These are phyloP conservation scores for Colletotrichum falcatum DNA, from an alignment of 2,329 filamentous ascomycete genomes.

Conservation along the genomic window DNA sequence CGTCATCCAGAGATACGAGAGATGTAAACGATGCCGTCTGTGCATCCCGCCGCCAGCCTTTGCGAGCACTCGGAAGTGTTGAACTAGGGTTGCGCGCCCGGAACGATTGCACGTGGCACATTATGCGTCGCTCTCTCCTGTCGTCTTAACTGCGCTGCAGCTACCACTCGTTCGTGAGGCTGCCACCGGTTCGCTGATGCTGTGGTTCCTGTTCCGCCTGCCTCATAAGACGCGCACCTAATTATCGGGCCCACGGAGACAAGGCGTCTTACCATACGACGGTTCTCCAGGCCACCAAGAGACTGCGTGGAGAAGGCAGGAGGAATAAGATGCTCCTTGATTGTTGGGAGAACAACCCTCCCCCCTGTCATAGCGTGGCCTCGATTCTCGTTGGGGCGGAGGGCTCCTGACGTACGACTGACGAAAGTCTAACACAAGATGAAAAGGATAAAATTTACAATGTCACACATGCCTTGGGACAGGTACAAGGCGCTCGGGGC, in stretches of 20 bases:
- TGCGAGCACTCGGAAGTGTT: neutral
- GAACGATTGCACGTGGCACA: neutral
- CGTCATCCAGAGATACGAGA: neutral
- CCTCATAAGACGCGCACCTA: neutral
- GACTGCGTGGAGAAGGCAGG: neutral
- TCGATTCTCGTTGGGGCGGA: neutral
- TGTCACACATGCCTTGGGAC: fast-evolving
- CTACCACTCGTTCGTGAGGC: neutral
- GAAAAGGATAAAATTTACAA: neutral
- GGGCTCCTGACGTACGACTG: neutral
- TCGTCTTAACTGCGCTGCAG: neutral
- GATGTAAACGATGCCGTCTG: too few species aligned
- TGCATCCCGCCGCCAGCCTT: too few species aligned
- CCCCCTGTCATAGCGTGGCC: neutral
- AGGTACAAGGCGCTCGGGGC: neutral
- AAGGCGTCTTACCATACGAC: neutral
- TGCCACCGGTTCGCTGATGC: too few species aligned
- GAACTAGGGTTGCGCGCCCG: too few species aligned
- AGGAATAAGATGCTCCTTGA: neutral
- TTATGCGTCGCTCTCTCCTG: too few species aligned
- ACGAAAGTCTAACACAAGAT: neutral
- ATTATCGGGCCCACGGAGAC: neutral
- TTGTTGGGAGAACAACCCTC: neutral
- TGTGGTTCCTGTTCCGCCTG: neutral
- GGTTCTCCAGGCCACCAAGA: neutral